phyloP scores from a whole-genome alignment of 164 flowering plant species.

The Liquidambar formosana region DNA sequence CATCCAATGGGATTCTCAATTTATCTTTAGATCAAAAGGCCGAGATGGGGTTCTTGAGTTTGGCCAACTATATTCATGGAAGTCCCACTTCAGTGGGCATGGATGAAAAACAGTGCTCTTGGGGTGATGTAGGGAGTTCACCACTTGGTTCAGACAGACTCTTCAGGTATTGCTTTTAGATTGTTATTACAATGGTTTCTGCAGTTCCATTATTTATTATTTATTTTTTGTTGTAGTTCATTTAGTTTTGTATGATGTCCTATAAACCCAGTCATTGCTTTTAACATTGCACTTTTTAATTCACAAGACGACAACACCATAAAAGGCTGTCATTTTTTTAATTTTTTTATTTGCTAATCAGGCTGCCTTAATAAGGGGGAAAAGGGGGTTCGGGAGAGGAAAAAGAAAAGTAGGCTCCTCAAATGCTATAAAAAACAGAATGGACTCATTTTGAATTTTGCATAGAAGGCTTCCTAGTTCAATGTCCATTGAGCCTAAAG shows the following conservation, averaged over 20 bases:
- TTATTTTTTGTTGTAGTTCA: neutral
- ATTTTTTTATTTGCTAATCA: too few relatives aligned
- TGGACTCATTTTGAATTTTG: too few relatives aligned
- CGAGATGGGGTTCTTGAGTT: conserved; percentile 10
- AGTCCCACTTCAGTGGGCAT: conserved; percentile 23
- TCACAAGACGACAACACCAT: too few relatives aligned
- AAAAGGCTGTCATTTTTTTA: too few relatives aligned
- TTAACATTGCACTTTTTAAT: too few relatives aligned
- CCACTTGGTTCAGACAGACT: conserved; percentile 22
- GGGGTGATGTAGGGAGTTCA: conserved; percentile 22
- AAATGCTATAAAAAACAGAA: too few relatives aligned
- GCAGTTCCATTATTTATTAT: neutral
- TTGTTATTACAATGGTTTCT: neutral
- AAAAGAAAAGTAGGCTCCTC: too few relatives aligned
- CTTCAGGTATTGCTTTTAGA: conserved; percentile 40
- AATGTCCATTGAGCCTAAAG: too few relatives aligned
- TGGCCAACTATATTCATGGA: conserved; percentile 2
- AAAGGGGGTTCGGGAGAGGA: too few relatives aligned
- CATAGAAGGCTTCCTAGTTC: too few relatives aligned
- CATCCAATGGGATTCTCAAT: conserved; percentile 12
- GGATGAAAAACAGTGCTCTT: conserved; percentile 15
- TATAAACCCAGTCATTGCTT: too few relatives aligned
- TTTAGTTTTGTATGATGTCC: neutral
- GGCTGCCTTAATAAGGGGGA: too few relatives aligned
- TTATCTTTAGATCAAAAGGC: conserved; percentile 25